Base-by-base conservation (phyloP, 352 stramenopile genomes). In the Phytopythium helicoides region DNA sequence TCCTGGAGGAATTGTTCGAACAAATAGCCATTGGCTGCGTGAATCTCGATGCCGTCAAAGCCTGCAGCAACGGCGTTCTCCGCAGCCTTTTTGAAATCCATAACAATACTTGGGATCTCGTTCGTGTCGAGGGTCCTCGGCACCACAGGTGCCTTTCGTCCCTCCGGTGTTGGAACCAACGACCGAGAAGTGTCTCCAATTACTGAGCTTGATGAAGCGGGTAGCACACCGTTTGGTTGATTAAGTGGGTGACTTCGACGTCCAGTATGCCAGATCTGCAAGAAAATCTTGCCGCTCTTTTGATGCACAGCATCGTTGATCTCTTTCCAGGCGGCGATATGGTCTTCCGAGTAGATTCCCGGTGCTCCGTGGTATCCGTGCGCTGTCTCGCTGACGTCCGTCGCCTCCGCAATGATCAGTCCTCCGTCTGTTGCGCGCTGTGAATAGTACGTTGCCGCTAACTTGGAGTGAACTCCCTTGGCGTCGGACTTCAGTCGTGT, bases 1-100 rank as follows among this genome's bases (percentile, higher is more conserved):
- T 75, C 68, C 58, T 91, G 75, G 9, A 97, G 59, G 65, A 96
- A 96, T 56, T 95, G 73, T 54, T 97, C 87, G 36, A 97, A 60
- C 35, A 98, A 60, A 51, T 97, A 98, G 11, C 89, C 92, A 53
- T 98, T 95, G 6, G 86, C 90, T 26, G 34, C 67, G 67, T 97
- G 92, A 38, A 98, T 64, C 53, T 97, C 87, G 12, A 71, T 54
- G 12, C 63, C 63, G 33, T 71, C 58, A 18, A 71, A 71, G 2
- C 63, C 63, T 3, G 47, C 97, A 62, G 40, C 87, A 77, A 65
- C 90, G 65, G 66, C 96, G 22, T 79, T 77, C 37, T 66, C 46
- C 1, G 87, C 80, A 9, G 65, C 81, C 41, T 78, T 60, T 28
- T 71, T 68, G 69, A 81, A 97, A 50, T 92, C 73, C 41, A 86